Evolutionary conservation across 139 green algal genomes (phyloP), one percentile per base, ranked within the genome.

Genomic region (Micractinium conductrix): DNA sequence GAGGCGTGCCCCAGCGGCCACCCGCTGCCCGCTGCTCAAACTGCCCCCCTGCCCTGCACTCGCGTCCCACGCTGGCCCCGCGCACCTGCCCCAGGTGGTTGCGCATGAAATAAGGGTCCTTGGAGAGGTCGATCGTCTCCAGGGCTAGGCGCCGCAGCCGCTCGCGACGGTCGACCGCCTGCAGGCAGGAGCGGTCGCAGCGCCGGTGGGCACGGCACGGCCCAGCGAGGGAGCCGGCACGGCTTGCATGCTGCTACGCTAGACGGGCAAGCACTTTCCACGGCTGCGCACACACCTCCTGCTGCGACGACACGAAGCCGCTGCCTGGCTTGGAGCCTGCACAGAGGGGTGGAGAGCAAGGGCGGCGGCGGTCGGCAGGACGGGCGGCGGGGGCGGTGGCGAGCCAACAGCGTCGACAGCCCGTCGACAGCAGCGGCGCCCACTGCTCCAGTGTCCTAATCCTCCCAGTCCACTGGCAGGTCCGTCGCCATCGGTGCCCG

Each of bases 81-180:
- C 85, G 35, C 50, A 94, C 89, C 78, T 96, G 94, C 14, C 97
- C 97, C 65, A 99, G 75, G 80, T 99, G 97, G 78, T 99, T 99
- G 67, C 95, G 92, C 95, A 99, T 98, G 81, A 98, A 99, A 84
- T 99, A 99, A 0, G 97, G 97, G 84, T 99, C 97, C 81, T 98
- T 99, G 6, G 95, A 94, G 19, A 99, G 89, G 84, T 99, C 97
- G 58, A 99, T 99, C 0, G 97, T 99, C 90, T 99, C 97, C 76
- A 99, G 90, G 2, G 97, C 97, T 58, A 99, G 89, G 16, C 95
- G 86, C n/a, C 97, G 92, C 43, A 99, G 90, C 43, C 97, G 89
- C 88, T 99, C 97, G 1, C 96, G 79, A 24, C 97, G 86, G 88
- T 99, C 97, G 42, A 99, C 94, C 1, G 92, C 94, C 93, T 98